Conservation (phyloP, 2,329 filamentous ascomycete species). For the Phaeoacremonium minimum region DNA sequence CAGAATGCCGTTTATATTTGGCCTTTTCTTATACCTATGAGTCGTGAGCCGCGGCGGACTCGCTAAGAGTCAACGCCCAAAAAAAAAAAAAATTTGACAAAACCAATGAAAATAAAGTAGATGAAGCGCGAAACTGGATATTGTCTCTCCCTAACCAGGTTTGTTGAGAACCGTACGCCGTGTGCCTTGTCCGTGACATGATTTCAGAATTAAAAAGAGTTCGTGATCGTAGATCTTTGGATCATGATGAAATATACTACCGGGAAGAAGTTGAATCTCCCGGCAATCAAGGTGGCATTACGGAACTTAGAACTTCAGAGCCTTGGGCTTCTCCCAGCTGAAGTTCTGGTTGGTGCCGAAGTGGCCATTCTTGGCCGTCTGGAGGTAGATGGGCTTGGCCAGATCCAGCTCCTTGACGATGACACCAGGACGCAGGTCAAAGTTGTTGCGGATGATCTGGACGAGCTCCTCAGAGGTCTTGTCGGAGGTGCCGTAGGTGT, state of each 20-base stretch:
- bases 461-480: slow-evolving; percentile 92
- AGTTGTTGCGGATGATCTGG: slow-evolving; percentile 91
- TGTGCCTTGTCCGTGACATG: slow-evolving; percentile 10
- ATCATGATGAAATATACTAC: slow-evolving; percentile 1
- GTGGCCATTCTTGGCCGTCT: slow-evolving; percentile 99
- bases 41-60: too few species aligned
- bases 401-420: slow-evolving; percentile 97
- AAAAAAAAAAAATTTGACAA: too few species aligned
- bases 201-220: slow-evolving; percentile 4
- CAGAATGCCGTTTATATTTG: too few species aligned
- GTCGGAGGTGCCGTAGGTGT: slow-evolving; percentile 91
- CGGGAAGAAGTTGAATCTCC: slow-evolving; percentile 24
- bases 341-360: slow-evolving; percentile 96
- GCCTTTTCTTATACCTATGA: too few species aligned
- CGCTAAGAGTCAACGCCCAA: slow-evolving; percentile 9
- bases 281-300: slow-evolving; percentile 7
- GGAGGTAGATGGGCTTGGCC: slow-evolving; percentile 93
- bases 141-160: slow-evolving; percentile 23
- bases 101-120: too few species aligned
- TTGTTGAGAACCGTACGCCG: slow-evolving; percentile 31
- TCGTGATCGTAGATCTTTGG: slow-evolving; percentile 1
- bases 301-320: slow-evolving; percentile 75
- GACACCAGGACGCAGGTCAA: slow-evolving; percentile 95
- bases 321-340: slow-evolving; percentile 97
- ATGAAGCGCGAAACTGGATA: too few species aligned